Base-by-base conservation (phyloP, 805 yeast genomes). In the Pichia sporocuriosa region DNA sequence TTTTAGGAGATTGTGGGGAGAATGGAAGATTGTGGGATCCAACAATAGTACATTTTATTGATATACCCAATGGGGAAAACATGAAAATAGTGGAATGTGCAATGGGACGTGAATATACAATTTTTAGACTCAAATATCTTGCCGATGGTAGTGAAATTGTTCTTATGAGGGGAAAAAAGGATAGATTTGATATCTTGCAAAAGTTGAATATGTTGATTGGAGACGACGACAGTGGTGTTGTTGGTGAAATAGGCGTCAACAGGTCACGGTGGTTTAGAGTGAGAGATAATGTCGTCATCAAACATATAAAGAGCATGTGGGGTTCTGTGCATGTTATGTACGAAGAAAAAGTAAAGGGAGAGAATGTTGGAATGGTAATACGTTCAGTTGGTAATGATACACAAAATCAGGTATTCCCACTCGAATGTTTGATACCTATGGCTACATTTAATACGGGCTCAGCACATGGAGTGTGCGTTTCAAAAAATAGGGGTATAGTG, bases 381-480 rank as follows among this genome's bases (percentile, higher is more conserved):
- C n/a, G n/a, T n/a, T n/a, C n/a, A n/a, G n/a, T n/a, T n/a, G n/a
- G n/a, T n/a, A n/a, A n/a, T n/a, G n/a, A n/a, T n/a, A n/a, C n/a
- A n/a, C n/a, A n/a, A n/a, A n/a, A n/a, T n/a, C n/a, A n/a, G n/a
- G n/a, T n/a, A n/a, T n/a, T n/a, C n/a, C n/a, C n/a, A 10, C 59
- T 64, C 6, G 34, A 39, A 4, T 22, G 15, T 4, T 16, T 19
- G n/a, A 1, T 20, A 2, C 4, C 19, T 4, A 12, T 21, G 3
- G 28, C 5, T 1, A 4, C 2, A 3, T 21, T 37, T 27, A 66
- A 68, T 1, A 70, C 76, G 6, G 98, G 98, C 0, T 85, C 95
- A 58, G 97, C 90, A 56, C 98, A 90, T 59, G 94, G 93, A 0
- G 52, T 88, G 15, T 51, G 75, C 10, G 55, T 59, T 7, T 21